Conservation (phyloP, 2,329 filamentous ascomycete species). For the Paraphoma sp. region DNA sequence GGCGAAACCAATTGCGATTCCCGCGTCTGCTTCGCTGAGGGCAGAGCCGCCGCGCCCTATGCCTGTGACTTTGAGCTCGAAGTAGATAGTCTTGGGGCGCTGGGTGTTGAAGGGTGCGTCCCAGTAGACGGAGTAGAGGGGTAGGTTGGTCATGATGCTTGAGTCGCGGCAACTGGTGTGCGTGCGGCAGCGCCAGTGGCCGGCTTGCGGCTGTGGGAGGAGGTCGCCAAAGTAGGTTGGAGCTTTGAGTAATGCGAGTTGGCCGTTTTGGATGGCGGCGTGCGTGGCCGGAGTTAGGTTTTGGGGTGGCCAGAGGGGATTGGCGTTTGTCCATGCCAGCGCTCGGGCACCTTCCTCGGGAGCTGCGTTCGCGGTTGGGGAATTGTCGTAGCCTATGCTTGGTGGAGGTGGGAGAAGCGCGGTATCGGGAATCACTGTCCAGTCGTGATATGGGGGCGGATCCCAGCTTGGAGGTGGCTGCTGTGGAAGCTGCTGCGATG, state of each 20-base stretch:
- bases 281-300: conserved; percentile 56
- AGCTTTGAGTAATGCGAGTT: conserved; percentile 53
- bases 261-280: conserved; percentile 57
- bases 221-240: conserved; percentile 47
- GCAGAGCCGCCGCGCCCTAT: conserved; percentile 45
- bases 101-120: conserved; percentile 65
- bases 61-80: conserved; percentile 67
- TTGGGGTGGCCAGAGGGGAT: conserved; percentile 65
- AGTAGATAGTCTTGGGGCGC: conserved; percentile 69
- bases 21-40: conserved; percentile 54
- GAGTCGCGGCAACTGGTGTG: conserved; percentile 59
- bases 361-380: conserved; percentile 73
- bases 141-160: conserved; percentile 71
- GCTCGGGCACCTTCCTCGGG: conserved; percentile 69
- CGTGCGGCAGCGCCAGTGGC: conserved; percentile 55
- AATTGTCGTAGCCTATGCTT: conserved; percentile 68
- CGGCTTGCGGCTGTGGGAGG: conserved; percentile 53
- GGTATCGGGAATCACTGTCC: conserved; percentile 76
- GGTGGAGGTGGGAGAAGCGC: conserved; percentile 76
- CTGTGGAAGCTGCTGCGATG: conserved; percentile 31
- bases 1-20: conserved; percentile 72
- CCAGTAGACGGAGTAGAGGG: conserved; percentile 68
- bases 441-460: conserved; percentile 71
- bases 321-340: conserved; percentile 68
- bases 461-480: conserved; percentile 46